A percentile compares a stretch with the other conserved stretches of the same genome.
Evolutionary conservation across 129 eudicot genomes (phyloP).

Genomic region (Flaveria brownii): DNA sequence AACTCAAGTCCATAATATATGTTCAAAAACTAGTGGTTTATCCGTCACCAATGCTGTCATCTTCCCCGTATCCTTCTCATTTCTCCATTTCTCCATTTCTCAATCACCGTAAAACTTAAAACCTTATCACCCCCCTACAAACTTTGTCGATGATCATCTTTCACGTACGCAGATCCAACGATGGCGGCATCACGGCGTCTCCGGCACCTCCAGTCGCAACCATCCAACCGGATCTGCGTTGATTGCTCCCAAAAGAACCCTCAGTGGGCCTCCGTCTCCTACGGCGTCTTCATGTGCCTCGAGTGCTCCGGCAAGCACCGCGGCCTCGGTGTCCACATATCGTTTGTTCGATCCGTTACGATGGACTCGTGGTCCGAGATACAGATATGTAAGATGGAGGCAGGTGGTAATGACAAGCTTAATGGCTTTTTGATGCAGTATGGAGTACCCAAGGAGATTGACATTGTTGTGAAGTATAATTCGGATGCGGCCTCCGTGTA

Average conservation of each 20-base stretch:
- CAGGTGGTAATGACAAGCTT: constrained; percentile 72
- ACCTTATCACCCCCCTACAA: not conserved
- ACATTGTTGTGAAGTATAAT: constrained; percentile 64
- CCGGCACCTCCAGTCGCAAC: constrained; percentile 79
- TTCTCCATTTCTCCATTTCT: not conserved
- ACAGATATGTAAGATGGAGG: constrained; percentile 79
- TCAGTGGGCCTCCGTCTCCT: constrained; percentile 93
- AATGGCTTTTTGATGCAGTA: constrained; percentile 50
- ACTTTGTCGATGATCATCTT: not conserved
- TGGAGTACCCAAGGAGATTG: constrained; percentile 67
- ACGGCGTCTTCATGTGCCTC: constrained; percentile 82
- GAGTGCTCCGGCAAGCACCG: constrained; percentile 97
- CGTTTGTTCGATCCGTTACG: constrained; percentile 88
- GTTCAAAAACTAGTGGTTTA: not conserved
- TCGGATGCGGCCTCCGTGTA: constrained; percentile 72
- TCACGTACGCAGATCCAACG: constrained; percentile 35
- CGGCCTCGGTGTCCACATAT: constrained; percentile 90
- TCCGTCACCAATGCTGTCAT: constrained; percentile 19
- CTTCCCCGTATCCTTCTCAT: constrained; percentile 26
- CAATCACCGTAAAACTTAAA: constrained; percentile 20
- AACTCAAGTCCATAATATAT: too few species aligned
- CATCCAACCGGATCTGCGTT: constrained; percentile 77
- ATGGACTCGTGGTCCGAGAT: constrained; percentile 98
- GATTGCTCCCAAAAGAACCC: constrained; percentile 93
- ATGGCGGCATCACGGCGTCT: constrained; percentile 79